phyloP scores from a whole-genome alignment of 192 early-diverging fungal genomes.

The Rhizophagus sp. region DNA sequence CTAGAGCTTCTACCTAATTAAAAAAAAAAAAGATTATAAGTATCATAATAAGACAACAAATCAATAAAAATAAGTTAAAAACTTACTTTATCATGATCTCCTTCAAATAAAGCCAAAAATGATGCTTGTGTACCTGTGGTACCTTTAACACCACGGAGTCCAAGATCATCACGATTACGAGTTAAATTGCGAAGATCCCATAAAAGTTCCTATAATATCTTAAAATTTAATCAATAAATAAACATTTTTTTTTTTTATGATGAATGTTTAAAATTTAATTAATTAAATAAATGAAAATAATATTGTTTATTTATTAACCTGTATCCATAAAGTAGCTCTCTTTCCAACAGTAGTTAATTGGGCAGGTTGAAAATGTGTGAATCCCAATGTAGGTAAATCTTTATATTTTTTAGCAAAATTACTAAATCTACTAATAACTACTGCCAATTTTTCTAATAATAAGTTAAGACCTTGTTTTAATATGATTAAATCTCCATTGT shows the following conservation, averaged over 20 bases:
- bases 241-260: neutral
- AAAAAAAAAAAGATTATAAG: neutral
- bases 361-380: slow-evolving; percentile 99
- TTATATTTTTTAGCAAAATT: slow-evolving; percentile 80
- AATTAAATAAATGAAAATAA: neutral
- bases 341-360: slow-evolving; percentile 99
- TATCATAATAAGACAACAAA: neutral
- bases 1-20: slow-evolving; percentile 76
- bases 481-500: slow-evolving; percentile 98
- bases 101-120: slow-evolving; percentile 93
- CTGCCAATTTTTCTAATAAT: slow-evolving; percentile 84
- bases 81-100: slow-evolving; percentile 81
- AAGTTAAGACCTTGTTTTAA: slow-evolving; percentile 94
- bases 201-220: slow-evolving; percentile 64
- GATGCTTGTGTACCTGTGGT: slow-evolving; percentile 99
- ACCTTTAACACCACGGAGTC: slow-evolving; percentile 96
- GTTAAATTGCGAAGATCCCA: slow-evolving; percentile 95
- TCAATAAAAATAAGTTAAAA: neutral
- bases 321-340: slow-evolving; percentile 94
- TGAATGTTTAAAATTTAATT: neutral
- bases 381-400: slow-evolving; percentile 91
- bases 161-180: slow-evolving; percentile 84
- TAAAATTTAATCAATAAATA: neutral
- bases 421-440: slow-evolving; percentile 76
- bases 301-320: slow-evolving; percentile 35